Conservation (phyloP, 768 basidiomycete species). For the Podaxis sp. region DNA sequence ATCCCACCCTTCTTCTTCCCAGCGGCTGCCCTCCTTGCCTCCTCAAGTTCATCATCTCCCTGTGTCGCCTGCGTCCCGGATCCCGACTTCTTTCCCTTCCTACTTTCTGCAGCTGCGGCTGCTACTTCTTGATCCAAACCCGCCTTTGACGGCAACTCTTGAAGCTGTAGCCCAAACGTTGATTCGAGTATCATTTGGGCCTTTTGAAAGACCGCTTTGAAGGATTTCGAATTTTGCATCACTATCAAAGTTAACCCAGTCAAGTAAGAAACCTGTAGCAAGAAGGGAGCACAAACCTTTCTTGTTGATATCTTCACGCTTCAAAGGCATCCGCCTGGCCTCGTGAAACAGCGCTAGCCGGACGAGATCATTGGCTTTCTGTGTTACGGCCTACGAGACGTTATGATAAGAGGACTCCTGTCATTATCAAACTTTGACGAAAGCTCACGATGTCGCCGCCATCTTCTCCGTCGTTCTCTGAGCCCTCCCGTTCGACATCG, state of each 20-base stretch:
- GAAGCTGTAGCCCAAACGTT: conserved; percentile 82
- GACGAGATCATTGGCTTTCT: conserved; percentile 68
- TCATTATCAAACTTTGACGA: not conserved
- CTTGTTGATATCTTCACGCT: conserved; percentile 83
- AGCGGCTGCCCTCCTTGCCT: conserved; percentile 45
- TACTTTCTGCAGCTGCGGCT: conserved; percentile 13
- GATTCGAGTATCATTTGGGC: conserved; percentile 63
- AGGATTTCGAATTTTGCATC: conserved; percentile 43
- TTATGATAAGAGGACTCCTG: not conserved
- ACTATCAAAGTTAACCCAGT: conserved; percentile 18
- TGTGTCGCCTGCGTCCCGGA: conserved; percentile 2
- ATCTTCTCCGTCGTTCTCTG: not conserved
- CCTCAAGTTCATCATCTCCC: conserved; percentile 40
- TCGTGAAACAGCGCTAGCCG: conserved; percentile 82
- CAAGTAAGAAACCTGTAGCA: not conserved
- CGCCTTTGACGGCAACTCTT: conserved; percentile 65
- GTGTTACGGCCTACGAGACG: conserved; percentile 48
- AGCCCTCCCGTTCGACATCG: conserved; percentile 1
- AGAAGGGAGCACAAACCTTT: conserved; percentile 45
- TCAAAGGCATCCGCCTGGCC: conserved; percentile 59
- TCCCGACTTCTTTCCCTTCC: conserved; percentile 3
- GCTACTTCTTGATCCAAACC: conserved; percentile 43
- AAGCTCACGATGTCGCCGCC: conserved; percentile 4
- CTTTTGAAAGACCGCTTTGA: conserved; percentile 55
- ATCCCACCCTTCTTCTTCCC: conserved; percentile 63